phyloP scores from a whole-genome alignment of 1,284 basidiomycete genomes.

The Leucoagaricus sp. region DNA sequence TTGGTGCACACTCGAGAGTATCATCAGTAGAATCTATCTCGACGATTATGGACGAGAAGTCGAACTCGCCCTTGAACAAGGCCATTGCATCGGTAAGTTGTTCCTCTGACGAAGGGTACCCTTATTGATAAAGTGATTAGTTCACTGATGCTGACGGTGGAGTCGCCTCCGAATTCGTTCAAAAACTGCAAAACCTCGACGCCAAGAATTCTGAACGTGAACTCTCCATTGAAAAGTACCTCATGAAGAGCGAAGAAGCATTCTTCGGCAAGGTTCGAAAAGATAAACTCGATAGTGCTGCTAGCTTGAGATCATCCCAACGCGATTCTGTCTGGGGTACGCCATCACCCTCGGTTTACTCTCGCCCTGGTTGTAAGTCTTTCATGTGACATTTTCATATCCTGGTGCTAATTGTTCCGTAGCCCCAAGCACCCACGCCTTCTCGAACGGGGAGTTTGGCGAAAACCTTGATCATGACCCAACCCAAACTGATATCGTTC shows the following conservation, averaged over 20 bases:
- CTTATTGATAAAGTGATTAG: slow-evolving; percentile 34
- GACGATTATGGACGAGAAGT: slow-evolving; percentile 88
- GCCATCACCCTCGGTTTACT: slow-evolving; percentile 69
- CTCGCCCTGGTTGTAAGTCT: slow-evolving; percentile 72
- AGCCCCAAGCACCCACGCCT: slow-evolving; percentile 62
- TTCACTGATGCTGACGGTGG: slow-evolving; percentile 93
- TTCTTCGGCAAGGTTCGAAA: slow-evolving; percentile 90
- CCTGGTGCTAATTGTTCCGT: slow-evolving; percentile 20
- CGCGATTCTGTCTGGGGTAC: slow-evolving; percentile 84
- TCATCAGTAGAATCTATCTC: slow-evolving; percentile 87
- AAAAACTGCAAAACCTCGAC: slow-evolving; percentile 77
- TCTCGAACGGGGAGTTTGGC: slow-evolving; percentile 51
- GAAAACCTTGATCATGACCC: slow-evolving; percentile 54
- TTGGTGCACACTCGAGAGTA: slow-evolving; percentile 76
- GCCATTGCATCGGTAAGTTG: slow-evolving; percentile 78
- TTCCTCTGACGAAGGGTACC: slow-evolving; percentile 5
- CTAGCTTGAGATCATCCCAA: slow-evolving; percentile 75
- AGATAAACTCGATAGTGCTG: slow-evolving; percentile 79
- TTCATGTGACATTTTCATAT: background rate
- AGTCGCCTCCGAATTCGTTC: slow-evolving; percentile 86
- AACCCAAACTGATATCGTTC: slow-evolving; percentile 51
- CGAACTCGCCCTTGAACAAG: slow-evolving; percentile 87
- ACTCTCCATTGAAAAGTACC: slow-evolving; percentile 87
- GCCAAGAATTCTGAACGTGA: slow-evolving; percentile 89
- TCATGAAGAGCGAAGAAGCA: slow-evolving; percentile 88